Base-by-base conservation (phyloP, 225 moss, liverwort and hornwort species). In the Pseudoscleropodium purum region DNA sequence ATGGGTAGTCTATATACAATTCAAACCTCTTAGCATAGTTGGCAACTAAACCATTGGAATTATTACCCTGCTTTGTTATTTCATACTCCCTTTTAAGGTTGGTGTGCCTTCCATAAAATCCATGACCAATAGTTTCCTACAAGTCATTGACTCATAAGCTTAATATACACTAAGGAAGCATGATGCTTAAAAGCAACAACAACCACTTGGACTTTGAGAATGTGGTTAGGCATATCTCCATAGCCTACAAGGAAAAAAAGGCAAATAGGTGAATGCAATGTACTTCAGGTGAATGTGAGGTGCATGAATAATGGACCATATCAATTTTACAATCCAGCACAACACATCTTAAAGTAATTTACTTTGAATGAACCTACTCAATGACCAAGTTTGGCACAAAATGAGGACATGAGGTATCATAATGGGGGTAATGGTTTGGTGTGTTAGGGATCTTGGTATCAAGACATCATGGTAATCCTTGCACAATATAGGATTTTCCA, bases 101-200 rank as follows among this genome's bases (percentile, higher is more conserved):
- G 97, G 96, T 49, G 93, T 94, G 84, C 98, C 98, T 83, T 97
- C 96, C 52, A 99, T 90, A 72, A 96, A 99, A 85, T 99, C 98
- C 98, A 99, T 99, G 31, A 96, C 96, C 87, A 99, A 82, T 75
- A 97, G 94, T 92, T 92, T 93, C 88, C 96, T 98, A 91, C 93
- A 91, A 82, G 56, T 26, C 59, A 88, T 66, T 77, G 82, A 85
- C 51, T 86, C 80, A 66, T 83, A 69, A n/a, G 66, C 79, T 86
- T 84, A 30, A 89, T 45, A 83, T 16, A 65, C 49, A 80, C 47
- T 18, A 26, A 68, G 65, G 49, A 79, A 60, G 70, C 52, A 90
- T 52, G 64, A 57, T 43, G 51, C 52, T 88, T 51, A 52, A 47
- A 18, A 87, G 81, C 67, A 82, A 82, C 37, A 41, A 85, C 60